These are phyloP conservation scores for Fusarium tuaranense DNA, from an alignment of 2,329 filamentous ascomycete genomes.

Conservation along the genomic window DNA sequence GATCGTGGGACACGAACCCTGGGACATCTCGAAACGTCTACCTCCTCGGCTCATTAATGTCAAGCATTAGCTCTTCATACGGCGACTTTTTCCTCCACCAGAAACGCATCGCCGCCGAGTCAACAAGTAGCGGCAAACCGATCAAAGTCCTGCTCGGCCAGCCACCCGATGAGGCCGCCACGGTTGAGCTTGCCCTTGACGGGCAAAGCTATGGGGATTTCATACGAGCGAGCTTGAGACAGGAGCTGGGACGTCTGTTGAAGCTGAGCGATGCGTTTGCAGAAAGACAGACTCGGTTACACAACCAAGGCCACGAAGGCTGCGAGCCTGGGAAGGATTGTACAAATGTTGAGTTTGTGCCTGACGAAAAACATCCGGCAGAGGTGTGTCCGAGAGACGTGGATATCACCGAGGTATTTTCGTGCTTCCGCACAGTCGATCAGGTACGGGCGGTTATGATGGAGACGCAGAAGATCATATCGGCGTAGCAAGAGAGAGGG, in stretches of 20 bases:
- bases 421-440: slow-evolving; percentile 24
- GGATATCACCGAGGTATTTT: slow-evolving; percentile 27
- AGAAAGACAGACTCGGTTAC: slow-evolving; percentile 22
- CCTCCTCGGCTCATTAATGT: not conserved
- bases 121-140: not conserved
- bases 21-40: not conserved
- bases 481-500: not conserved
- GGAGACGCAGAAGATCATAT: not conserved
- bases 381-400: slow-evolving; percentile 29
- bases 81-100: not conserved
- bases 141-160: not conserved
- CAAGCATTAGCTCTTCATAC: not conserved
- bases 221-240: not conserved
- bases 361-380: slow-evolving; percentile 16
- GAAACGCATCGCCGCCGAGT: not conserved
- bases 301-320: slow-evolving; percentile 24
- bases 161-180: not conserved
- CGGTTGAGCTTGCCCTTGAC: not conserved
- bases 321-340: slow-evolving; percentile 28
- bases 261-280: slow-evolving; percentile 16
- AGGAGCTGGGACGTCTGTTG: slow-evolving; percentile 16
- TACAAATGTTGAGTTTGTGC: slow-evolving; percentile 12
- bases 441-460: slow-evolving; percentile 17
- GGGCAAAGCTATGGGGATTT: not conserved
- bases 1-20: not conserved